Conservation (phyloP, 495 filamentous ascomycete species). For the Daldinia concentrica region DNA sequence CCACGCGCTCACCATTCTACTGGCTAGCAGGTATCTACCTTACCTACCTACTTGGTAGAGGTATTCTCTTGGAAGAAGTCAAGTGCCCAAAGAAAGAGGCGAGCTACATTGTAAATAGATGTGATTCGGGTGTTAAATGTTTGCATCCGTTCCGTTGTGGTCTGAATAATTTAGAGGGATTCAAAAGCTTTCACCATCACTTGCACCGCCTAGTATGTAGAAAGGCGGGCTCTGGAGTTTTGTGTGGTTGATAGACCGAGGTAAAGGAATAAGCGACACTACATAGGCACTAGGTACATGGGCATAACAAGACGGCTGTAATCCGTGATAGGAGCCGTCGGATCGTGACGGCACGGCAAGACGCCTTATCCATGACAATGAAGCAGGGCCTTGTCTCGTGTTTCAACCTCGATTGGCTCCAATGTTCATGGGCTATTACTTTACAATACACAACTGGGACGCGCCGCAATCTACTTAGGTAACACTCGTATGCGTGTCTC, state of each 20-base stretch:
- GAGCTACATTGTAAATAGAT: constrained; percentile 31
- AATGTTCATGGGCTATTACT: constrained; percentile 10
- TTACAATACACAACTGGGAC: constrained; percentile 24
- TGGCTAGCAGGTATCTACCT: not conserved
- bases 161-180: constrained; percentile 6
- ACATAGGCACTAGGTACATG: constrained; percentile 1
- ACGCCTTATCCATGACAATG: constrained; percentile 39
- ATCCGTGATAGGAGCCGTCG: constrained; percentile 36
- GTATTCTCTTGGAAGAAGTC: constrained; percentile 12
- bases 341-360: constrained; percentile 41
- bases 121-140: constrained; percentile 36
- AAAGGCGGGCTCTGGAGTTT: constrained; percentile 13
- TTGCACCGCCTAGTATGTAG: constrained; percentile 5
- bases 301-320: constrained; percentile 20
- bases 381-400: constrained; percentile 38
- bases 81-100: constrained; percentile 23
- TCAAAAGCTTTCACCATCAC: constrained; percentile 17
- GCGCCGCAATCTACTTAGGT: constrained; percentile 38
- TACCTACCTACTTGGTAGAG: too few relatives aligned
- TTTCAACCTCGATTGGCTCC: constrained; percentile 28
- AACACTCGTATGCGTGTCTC: constrained; percentile 38
- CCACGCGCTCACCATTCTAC: not conserved
- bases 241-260: constrained; percentile 15
- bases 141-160: constrained; percentile 35
- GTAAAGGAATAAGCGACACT: constrained; percentile 21